A percentile compares a stretch with the other conserved stretches of the same genome.
Evolutionary conservation across 371 early-diverging fungal species (phyloP).

Genomic region (Mortierella sp.): DNA sequence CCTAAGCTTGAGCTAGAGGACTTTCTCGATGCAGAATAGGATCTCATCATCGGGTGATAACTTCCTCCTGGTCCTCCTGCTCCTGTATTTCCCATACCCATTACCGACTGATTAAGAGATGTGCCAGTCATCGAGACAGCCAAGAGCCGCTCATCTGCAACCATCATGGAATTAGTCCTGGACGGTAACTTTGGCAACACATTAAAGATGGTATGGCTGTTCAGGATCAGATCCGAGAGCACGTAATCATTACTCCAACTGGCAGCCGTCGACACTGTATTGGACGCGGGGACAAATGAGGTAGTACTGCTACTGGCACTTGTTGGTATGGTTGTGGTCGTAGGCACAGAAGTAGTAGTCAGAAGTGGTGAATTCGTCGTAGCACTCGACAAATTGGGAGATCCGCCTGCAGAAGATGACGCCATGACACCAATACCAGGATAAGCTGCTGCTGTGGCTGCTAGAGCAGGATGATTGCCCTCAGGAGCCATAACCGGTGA

Average conservation of each 20-base stretch:
- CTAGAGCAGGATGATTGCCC: not conserved
- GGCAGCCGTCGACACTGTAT: conserved; percentile 42
- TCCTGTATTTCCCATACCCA: not conserved
- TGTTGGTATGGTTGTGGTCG: too few relatives aligned
- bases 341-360: too few relatives aligned
- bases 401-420: too few relatives aligned
- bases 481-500: not conserved
- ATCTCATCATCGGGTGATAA: not conserved
- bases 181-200: conserved; percentile 41
- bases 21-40: conserved; percentile 17
- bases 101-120: not conserved
- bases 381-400: too few relatives aligned
- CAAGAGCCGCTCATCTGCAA: conserved; percentile 12
- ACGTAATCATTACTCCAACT: conserved; percentile 50
- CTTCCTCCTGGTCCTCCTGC: not conserved
- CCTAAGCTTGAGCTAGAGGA: conserved; percentile 27
- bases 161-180: conserved; percentile 25
- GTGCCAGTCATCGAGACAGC: not conserved
- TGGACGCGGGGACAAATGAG: conserved; percentile 4
- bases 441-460: too few relatives aligned
- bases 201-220: conserved; percentile 41
- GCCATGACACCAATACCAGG: too few relatives aligned
- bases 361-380: too few relatives aligned
- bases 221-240: conserved; percentile 42
- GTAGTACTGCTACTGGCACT: too few relatives aligned